Conservation (phyloP, 495 filamentous ascomycete genomes). For the Tetracladium setigerum region DNA sequence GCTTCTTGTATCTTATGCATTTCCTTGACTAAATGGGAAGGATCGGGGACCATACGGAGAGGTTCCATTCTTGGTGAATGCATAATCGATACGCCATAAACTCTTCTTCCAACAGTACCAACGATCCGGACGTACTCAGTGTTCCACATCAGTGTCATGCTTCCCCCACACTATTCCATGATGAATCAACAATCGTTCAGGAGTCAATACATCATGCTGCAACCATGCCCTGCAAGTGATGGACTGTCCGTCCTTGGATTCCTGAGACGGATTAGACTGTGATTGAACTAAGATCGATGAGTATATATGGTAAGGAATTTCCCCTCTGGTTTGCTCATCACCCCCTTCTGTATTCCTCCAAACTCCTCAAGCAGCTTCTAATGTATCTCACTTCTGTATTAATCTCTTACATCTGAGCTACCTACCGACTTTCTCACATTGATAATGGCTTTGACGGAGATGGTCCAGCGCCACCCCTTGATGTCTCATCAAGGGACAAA, state of each 20-base stretch:
- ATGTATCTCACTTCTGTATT: neutral
- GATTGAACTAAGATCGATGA: slow-evolving; percentile 3
- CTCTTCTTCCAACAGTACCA: slow-evolving; percentile 7
- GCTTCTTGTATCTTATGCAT: neutral
- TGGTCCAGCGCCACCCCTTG: too few relatives aligned
- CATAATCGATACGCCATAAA: neutral
- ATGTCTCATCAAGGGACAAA: too few relatives aligned
- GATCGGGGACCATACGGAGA: neutral
- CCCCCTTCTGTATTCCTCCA: neutral
- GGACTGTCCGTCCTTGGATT: slow-evolving; percentile 8
- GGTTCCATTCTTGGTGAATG: neutral
- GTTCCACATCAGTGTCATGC: slow-evolving; percentile 7
- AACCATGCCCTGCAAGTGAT: slow-evolving; percentile 4
- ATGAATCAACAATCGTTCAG: slow-evolving; percentile 5
- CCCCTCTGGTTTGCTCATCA: slow-evolving; percentile 11
- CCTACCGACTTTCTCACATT: too few relatives aligned
- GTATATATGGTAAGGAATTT: slow-evolving; percentile 11
- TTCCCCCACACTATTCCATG: slow-evolving; percentile 7
- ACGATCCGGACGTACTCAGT: slow-evolving; percentile 3
- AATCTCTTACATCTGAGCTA: too few relatives aligned
- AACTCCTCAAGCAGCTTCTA: neutral
- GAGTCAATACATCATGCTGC: slow-evolving; percentile 8
- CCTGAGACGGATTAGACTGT: slow-evolving; percentile 9
- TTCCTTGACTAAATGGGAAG: neutral
- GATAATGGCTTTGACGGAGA: too few relatives aligned